Base-by-base conservation (phyloP, 441 rosid species). In the Hura crepitans region DNA sequence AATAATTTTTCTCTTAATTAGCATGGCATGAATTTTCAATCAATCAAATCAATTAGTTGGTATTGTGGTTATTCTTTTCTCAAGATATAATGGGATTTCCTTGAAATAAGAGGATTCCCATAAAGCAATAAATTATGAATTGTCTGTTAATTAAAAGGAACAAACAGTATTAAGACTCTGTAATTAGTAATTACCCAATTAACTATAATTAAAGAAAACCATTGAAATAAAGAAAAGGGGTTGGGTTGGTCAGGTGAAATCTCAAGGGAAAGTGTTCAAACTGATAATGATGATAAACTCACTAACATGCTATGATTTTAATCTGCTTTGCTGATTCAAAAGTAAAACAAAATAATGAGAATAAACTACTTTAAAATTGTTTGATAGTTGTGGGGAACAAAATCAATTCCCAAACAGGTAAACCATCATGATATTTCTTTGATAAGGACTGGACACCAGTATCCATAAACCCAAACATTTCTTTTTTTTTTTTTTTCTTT, bases 231-330 rank as follows among this genome's bases (percentile, higher is more conserved):
- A 74, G 37, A 50, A 50, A 15, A 63, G 35, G 42, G 37, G n/a
- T n/a, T n/a, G n/a, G 59, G 55, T 25, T 50, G 74, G 74, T 73
- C 72, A 66, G 84, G 72, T 65, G 79, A 79, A 82, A 68, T 59
- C 51, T 70, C 58, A 70, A 66, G 72, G 66, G 66, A 67, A 72
- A 72, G 76, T 79, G 78, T 92, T 92, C 96, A 89, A 92, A 84
- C 82, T 68, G 69, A 69, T 82, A 84, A 91, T 90, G 94, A 87
- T 89, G 88, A 70, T 69, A 76, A 83, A 81, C 92, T 89, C 90
- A 87, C 89, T 81, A 87, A 82, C 87, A 89, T 87, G 89, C 82
- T 84, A 88, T 87, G 86, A 83, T 90, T 84, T 62, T 85, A 72
- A 80, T 78, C 74, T 72, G 77, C 92, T 88, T 86, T 85, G 87